Percentiles rank a stretch among this genome's conserved stretches.
phyloP scores from a whole-genome alignment of 495 filamentous ascomycete genomes.

The Penicillium turbatum region DNA sequence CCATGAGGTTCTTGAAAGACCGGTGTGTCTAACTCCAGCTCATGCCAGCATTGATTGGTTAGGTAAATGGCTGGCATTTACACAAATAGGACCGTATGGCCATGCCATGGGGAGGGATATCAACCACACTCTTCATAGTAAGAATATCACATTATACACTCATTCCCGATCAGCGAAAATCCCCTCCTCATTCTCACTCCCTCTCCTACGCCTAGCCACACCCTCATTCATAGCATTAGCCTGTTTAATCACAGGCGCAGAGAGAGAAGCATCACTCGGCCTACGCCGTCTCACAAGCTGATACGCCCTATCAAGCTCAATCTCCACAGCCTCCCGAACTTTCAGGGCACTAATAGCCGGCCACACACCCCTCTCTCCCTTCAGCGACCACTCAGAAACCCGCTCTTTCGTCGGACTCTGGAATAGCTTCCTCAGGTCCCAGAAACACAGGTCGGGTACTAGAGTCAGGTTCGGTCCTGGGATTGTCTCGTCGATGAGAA shows the following conservation, averaged over 20 bases:
- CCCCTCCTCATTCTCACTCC: slow-evolving; percentile 30
- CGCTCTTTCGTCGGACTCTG: slow-evolving; percentile 73
- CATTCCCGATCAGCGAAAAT: slow-evolving; percentile 24
- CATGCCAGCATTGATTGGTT: no score
- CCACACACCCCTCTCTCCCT: slow-evolving; percentile 87
- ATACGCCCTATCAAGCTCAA: slow-evolving; percentile 79
- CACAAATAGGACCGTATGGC: no score
- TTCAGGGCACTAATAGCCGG: slow-evolving; percentile 81
- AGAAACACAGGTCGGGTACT: slow-evolving; percentile 69
- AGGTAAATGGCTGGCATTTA: no score
- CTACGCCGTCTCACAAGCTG: slow-evolving; percentile 65
- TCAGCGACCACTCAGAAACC: slow-evolving; percentile 78
- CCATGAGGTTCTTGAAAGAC: no score
- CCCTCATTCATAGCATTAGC: slow-evolving; percentile 31
- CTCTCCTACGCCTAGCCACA: slow-evolving; percentile 24
- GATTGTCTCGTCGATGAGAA: slow-evolving; percentile 83
- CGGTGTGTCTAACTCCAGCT: no score
- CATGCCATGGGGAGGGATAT: no score
- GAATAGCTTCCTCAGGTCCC: slow-evolving; percentile 71
- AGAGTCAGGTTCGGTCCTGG: slow-evolving; percentile 77
- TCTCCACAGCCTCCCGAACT: slow-evolving; percentile 81
- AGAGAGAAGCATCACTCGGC: slow-evolving; percentile 31
- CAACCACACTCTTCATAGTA: not conserved
- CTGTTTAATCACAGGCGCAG: slow-evolving; percentile 10
- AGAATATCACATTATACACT: not conserved